Conservation (phyloP, 768 basidiomycete genomes). For the Tylopilus sp. region DNA sequence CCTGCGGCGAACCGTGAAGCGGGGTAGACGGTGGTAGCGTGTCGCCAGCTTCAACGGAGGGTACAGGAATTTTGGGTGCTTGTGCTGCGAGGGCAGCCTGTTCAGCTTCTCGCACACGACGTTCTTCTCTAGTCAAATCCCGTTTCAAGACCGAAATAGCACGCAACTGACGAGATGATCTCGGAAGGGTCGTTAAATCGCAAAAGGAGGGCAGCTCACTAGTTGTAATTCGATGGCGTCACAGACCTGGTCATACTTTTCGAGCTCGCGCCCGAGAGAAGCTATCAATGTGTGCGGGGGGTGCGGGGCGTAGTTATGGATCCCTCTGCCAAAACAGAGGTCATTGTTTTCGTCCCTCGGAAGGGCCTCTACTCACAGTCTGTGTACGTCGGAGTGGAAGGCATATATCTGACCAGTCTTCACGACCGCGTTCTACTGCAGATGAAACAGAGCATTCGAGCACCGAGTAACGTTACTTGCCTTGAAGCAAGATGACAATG, state of each 20-base stretch:
- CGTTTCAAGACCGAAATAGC: constrained; percentile 71
- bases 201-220: constrained; percentile 39
- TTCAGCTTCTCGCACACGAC: constrained; percentile 45
- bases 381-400: constrained; percentile 63
- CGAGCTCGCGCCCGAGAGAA: constrained; percentile 68
- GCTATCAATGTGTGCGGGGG: constrained; percentile 66
- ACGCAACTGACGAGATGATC: constrained; percentile 47
- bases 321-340: constrained; percentile 39
- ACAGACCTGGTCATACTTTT: constrained; percentile 77
- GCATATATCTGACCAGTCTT: constrained; percentile 70
- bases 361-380: constrained; percentile 46
- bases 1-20: constrained; percentile 34
- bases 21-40: constrained; percentile 29
- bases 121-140: constrained; percentile 61
- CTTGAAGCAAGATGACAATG: constrained; percentile 55
- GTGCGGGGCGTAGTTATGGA: constrained; percentile 52
- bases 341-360: neutral
- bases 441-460: neutral
- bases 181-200: neutral
- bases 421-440: constrained; percentile 53
- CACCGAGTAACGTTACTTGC: constrained; percentile 31
- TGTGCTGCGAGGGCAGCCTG: constrained; percentile 38
- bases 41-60: constrained; percentile 22
- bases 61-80: constrained; percentile 21
- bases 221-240: constrained; percentile 73